These are phyloP conservation scores for Tylopilus cervinicoccineus DNA, from an alignment of 768 basidiomycete genomes.

Conservation along the genomic window DNA sequence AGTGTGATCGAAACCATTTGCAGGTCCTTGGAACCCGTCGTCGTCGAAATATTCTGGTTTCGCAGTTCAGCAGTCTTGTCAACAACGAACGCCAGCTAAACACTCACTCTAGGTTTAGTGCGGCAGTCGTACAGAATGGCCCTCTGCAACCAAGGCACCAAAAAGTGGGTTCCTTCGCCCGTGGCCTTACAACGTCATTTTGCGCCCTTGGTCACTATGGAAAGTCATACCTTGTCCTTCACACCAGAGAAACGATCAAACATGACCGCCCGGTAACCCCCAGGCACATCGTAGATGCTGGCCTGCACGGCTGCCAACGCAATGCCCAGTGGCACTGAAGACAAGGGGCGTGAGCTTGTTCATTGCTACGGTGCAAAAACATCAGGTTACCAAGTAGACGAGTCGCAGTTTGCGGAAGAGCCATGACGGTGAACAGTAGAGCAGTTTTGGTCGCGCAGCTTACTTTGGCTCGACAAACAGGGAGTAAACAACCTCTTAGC, in stretches of 20 bases:
- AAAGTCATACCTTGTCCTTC: slow-evolving; percentile 57
- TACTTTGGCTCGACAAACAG: slow-evolving; percentile 19
- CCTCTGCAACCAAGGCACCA: slow-evolving; percentile 92
- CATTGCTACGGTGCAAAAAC: not conserved
- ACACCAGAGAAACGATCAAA: slow-evolving; percentile 97
- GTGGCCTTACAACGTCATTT: slow-evolving; percentile 54
- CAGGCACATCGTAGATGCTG: slow-evolving; percentile 72
- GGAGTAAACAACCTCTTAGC: slow-evolving; percentile 18
- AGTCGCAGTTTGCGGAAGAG: slow-evolving; percentile 45
- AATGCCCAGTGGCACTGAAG: slow-evolving; percentile 35
- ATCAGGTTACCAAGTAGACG: slow-evolving; percentile 45
- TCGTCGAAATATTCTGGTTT: slow-evolving; percentile 91
- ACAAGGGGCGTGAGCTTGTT: slow-evolving; percentile 9
- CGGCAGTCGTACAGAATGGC: slow-evolving; percentile 98
- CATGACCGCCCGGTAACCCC: slow-evolving; percentile 94
- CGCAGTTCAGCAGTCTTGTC: slow-evolving; percentile 1
- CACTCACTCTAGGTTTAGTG: slow-evolving; percentile 86
- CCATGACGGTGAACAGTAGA: slow-evolving; percentile 34
- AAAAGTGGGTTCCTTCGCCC: slow-evolving; percentile 92
- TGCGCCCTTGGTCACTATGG: not conserved
- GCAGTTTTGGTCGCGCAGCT: not conserved
- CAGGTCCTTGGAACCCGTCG: slow-evolving; percentile 96
- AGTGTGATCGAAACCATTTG: slow-evolving; percentile 98
- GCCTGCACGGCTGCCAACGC: slow-evolving; percentile 43
- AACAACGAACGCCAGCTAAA: not conserved